phyloP scores from a whole-genome alignment of 768 basidiomycete species.

The Antrodiella citrinella region DNA sequence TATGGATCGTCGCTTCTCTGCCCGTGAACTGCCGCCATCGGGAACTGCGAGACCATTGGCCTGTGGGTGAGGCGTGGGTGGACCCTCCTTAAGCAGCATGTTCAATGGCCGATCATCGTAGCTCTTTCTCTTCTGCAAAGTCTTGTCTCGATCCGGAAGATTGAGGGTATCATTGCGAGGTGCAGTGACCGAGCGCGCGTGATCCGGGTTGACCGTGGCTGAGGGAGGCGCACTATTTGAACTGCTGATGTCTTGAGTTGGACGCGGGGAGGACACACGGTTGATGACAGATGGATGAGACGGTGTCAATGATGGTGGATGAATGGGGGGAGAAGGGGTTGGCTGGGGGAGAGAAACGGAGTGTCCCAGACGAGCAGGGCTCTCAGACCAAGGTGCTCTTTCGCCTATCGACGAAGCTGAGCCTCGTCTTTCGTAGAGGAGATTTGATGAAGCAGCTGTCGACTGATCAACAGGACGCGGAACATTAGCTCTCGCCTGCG shows the following conservation, averaged over 20 bases:
- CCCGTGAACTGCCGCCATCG: constrained; percentile 24
- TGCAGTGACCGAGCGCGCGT: neutral
- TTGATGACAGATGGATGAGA: neutral
- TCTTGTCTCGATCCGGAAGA: neutral
- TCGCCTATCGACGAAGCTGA: neutral
- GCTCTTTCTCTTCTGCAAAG: constrained; percentile 30
- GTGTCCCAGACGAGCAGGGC: neutral
- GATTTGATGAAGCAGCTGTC: neutral
- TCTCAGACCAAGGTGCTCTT: neutral
- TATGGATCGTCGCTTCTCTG: constrained; percentile 45
- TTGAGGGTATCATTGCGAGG: neutral
- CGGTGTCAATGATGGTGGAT: neutral
- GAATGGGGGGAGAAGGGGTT: neutral
- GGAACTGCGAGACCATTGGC: constrained; percentile 20
- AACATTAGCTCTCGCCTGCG: neutral
- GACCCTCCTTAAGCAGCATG: constrained; percentile 19
- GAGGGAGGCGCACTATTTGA: neutral
- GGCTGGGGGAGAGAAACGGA: neutral
- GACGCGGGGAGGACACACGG: too few species aligned
- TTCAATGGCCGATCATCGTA: constrained; percentile 37
- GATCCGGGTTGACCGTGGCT: neutral
- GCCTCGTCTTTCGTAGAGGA: neutral
- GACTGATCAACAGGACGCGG: neutral
- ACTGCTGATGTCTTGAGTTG: too few species aligned
- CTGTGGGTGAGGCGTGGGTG: constrained; percentile 7